phyloP scores from a whole-genome alignment of 257 asterid genomes.

The Sherardia arvensis region DNA sequence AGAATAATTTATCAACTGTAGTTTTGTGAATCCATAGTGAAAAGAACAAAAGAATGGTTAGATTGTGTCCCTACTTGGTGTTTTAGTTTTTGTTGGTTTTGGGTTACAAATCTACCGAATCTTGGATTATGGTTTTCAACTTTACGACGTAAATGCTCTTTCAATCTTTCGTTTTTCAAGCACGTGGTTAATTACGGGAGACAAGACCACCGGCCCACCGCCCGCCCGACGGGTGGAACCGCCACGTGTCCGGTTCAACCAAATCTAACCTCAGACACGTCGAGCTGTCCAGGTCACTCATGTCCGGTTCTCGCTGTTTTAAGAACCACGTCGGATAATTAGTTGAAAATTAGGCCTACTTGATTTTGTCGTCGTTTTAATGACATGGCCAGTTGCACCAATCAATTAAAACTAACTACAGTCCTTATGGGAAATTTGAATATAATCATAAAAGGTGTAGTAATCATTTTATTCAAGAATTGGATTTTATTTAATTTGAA shows the following conservation, averaged over 20 bases:
- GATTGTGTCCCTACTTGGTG: constrained; percentile 2
- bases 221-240: not conserved
- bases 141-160: not conserved
- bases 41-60: not conserved
- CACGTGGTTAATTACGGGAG: constrained; percentile 30
- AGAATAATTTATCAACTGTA: not conserved
- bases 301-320: constrained; percentile 18
- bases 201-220: not conserved
- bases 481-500: too few species aligned
- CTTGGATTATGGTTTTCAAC: constrained; percentile 6
- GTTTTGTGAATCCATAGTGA: not conserved
- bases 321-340: constrained; percentile 21
- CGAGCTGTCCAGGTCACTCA: constrained; percentile 20
- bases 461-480: too few species aligned
- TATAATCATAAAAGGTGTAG: too few species aligned
- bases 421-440: not conserved
- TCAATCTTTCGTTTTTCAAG: constrained; percentile 2
- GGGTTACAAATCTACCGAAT: not conserved
- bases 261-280: constrained; percentile 25
- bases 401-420: not conserved
- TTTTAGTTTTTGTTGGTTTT: not conserved
- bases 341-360: constrained; percentile 19
- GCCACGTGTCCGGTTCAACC: constrained; percentile 16
- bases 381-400: constrained; percentile 9
- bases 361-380: constrained; percentile 23